Evolutionary conservation across 208 protist species (phyloP).

Genomic region (Crithidia sp.): DNA sequence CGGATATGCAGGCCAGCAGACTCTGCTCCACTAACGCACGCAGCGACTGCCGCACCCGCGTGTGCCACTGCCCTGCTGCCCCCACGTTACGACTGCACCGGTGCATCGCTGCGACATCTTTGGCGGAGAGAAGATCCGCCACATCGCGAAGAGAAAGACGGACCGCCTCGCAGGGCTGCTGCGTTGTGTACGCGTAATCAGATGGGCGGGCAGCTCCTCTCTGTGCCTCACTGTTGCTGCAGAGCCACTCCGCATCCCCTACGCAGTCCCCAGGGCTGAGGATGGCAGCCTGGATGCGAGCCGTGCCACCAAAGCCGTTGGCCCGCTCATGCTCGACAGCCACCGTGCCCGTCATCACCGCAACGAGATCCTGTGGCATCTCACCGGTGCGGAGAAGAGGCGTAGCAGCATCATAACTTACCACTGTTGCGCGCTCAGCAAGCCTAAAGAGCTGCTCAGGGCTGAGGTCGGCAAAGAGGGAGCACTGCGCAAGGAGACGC

Average conservation of each 20-base stretch:
- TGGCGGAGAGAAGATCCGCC: neutral
- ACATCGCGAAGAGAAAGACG: conserved; percentile 7
- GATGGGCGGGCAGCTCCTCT: neutral
- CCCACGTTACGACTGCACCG: conserved; percentile 10
- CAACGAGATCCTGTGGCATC: conserved; percentile 3
- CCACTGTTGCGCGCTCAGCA: neutral
- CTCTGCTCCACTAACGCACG: conserved; percentile 4
- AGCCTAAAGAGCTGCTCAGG: conserved; percentile 4
- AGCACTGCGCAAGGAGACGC: conserved; percentile 4
- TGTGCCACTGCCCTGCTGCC: neutral
- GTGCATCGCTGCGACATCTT: conserved; percentile 2
- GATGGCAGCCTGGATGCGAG: neutral
- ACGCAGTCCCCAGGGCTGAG: conserved; percentile 19
- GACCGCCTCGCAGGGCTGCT: conserved; percentile 11
- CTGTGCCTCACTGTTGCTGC: too few relatives aligned
- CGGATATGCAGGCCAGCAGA: neutral
- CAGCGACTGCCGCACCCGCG: neutral
- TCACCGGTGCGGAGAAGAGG: conserved; percentile 1
- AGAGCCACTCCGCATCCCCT: conserved; percentile 19
- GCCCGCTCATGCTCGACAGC: conserved; percentile 12
- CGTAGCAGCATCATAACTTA: neutral
- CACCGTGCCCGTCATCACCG: conserved; percentile 16
- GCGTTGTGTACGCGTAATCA: conserved; percentile 11
- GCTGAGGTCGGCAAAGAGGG: conserved; percentile 12
- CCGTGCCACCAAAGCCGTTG: neutral